These are phyloP conservation scores for Paramecium caudatum DNA, from an alignment of 73 alveolate genomes.

Conservation along the genomic window DNA sequence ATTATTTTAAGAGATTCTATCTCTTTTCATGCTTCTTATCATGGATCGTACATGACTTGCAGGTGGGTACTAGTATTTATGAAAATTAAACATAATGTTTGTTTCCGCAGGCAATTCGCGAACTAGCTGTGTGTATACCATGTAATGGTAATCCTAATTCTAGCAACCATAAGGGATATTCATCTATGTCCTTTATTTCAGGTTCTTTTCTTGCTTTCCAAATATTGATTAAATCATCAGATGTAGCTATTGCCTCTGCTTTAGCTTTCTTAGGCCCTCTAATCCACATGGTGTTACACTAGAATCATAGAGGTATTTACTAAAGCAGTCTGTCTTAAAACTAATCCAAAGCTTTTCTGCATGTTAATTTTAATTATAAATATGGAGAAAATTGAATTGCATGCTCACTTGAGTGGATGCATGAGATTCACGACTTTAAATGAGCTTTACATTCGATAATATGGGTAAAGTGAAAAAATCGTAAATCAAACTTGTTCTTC, in stretches of 20 bases:
- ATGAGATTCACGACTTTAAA: constrained; percentile 90
- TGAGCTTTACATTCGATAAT: constrained; percentile 82
- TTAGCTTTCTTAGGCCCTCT: constrained; percentile 70
- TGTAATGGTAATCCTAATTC: constrained; percentile 55
- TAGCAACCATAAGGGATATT: constrained; percentile 59
- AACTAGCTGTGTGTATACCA: neutral
- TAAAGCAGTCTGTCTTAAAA: neutral
- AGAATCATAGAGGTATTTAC: neutral
- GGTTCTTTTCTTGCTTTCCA: constrained; percentile 69
- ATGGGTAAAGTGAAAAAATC: constrained; percentile 79
- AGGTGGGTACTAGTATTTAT: constrained; percentile 22
- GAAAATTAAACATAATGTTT: constrained; percentile 1
- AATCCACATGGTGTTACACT: constrained; percentile 32
- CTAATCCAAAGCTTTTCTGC: constrained; percentile 22
- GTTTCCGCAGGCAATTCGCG: neutral
- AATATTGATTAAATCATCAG: constrained; percentile 67
- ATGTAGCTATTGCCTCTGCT: constrained; percentile 31
- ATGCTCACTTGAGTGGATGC: constrained; percentile 95
- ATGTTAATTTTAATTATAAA: constrained; percentile 4
- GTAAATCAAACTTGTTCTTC: constrained; percentile 78
- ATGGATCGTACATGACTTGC: constrained; percentile 32
- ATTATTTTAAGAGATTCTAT: constrained; percentile 9
- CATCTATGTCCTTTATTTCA: constrained; percentile 63
- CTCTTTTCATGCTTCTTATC: constrained; percentile 19
- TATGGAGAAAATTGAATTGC: constrained; percentile 85